Evolutionary conservation across 176 grass and related monocot species (phyloP), one percentile per base, ranked within the genome.

Genomic region (Miscanthus lutarioriparius): DNA sequence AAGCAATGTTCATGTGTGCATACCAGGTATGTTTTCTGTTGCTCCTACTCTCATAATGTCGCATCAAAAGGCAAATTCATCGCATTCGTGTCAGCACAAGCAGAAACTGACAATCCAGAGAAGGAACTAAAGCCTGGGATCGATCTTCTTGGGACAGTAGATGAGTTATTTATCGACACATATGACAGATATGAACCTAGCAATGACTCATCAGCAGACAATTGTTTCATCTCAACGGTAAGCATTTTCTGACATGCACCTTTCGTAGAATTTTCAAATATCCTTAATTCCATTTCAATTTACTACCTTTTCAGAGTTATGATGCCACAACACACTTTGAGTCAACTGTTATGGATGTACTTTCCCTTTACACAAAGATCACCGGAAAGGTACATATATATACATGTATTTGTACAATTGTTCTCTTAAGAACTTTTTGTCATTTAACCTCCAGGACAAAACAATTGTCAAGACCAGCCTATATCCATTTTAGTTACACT

Each of bases 321-420:
- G 96, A 98, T 87, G 86, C 96, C 38, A 98, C 92, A 25, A 98
- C 93, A 77, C 96, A 98, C 77, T 98, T 98, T 64, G 96, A 98
- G 73, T 93, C 96, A 36, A 98, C 96, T 39, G 96, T 98, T 58
- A 77, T 75, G 72, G 96, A 98, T 86, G 96, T 95, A n/a, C 92
- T 98, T 72, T 72, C 83, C 25, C 87, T 95, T 36, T 98, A 98
- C 77, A 95, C 87, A 30, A 86, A 62, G 41, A 95, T 98, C 65
- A 98, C 96, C 0, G 96, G 87, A 75, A 98, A 98, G 96, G 96
- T 98, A 98, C 53, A 61, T 61, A 10, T 59, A 59, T 25, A 61
- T 61, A 62, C 58, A 12, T 26, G 8, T 62, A 26, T 62, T 61
- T 62, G 58, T 12, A n/a, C 10, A 62, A 62, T 26, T 62, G 58